Evolutionary conservation across 768 basidiomycete genomes (phyloP), one percentile per base, ranked within the genome.

Genomic region (Tulasnella calospora): DNA sequence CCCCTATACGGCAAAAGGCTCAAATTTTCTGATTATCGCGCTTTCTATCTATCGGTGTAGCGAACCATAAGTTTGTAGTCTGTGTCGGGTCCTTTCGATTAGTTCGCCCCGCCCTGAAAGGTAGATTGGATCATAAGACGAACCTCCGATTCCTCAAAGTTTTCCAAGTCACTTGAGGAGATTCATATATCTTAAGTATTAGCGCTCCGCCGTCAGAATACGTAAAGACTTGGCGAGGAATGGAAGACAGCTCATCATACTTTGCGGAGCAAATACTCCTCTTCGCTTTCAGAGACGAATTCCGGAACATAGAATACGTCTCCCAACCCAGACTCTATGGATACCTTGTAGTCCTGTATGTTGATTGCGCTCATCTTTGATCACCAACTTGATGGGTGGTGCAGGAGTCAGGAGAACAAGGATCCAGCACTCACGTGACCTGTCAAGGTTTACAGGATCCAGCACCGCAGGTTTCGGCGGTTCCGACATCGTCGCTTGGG

Each of bases 111-210:
- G 55, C 21, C 0, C 9, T 9, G 79, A 51, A 23, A 6, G n/a
- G 35, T 33, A 36, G 30, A n/a, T n/a, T 67, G 46, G 38, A 19
- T 44, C 30, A 72, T 47, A 33, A 36, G 47, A 38, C 15, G 30
- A 21, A 74, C 38, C 27, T 17, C 61, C 41, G 55, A 71, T n/a
- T 27, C 30, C 61, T 79, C 80, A 92, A 92, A 5, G 87, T 88
- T 83, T 91, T 95, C 95, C 95, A 96, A 83, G 89, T 92, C 36
- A 89, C 90, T 81, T 89, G 90, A n/a, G 94, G 92, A 2, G 91
- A 89, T 81, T 93, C 93, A 55, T 84, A 82, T 79, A 96, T 94
- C 95, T 96, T 36, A 1, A 61, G 12, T 79, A 38, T 27, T 12
- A 67, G 79, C 15, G 23, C 41, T 47, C n/a, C 69, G 75, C 72